phyloP scores from a whole-genome alignment of 805 yeast species.

The Candida adriatica region DNA sequence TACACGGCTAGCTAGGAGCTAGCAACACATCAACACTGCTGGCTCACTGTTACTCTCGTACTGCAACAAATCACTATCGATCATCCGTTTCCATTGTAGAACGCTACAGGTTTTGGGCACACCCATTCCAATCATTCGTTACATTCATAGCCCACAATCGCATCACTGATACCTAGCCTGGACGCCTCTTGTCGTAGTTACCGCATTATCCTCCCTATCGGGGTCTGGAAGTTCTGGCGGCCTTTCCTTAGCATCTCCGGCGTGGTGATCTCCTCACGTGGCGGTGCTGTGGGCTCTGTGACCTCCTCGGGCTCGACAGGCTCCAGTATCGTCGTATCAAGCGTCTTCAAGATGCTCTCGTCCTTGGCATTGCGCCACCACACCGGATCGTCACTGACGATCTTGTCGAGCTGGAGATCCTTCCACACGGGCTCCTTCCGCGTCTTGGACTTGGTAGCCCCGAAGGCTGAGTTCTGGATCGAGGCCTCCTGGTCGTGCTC shows the following conservation, averaged over 20 bases:
- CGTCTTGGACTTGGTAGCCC: slow-evolving; percentile 16
- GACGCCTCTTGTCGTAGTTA: too few relatives aligned
- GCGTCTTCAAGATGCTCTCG: slow-evolving; percentile 11
- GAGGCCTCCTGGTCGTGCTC: slow-evolving; percentile 10
- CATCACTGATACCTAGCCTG: too few relatives aligned
- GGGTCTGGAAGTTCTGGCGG: slow-evolving; percentile 19
- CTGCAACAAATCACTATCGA: too few relatives aligned
- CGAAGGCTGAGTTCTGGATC: slow-evolving; percentile 19
- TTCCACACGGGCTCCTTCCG: slow-evolving; percentile 21
- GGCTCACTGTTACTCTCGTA: too few relatives aligned
- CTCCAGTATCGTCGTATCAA: slow-evolving; percentile 5
- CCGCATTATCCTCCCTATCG: slow-evolving; percentile 19
- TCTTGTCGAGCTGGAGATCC: slow-evolving; percentile 21
- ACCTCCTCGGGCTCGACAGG: not conserved
- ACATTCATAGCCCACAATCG: too few relatives aligned
- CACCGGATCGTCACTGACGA: slow-evolving; percentile 17
- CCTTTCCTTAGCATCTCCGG: slow-evolving; percentile 19
- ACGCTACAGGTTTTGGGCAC: too few relatives aligned
- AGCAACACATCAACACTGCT: too few relatives aligned
- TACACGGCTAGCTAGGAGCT: too few relatives aligned
- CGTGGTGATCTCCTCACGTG: slow-evolving; percentile 14
- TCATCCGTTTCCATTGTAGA: too few relatives aligned
- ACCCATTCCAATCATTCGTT: too few relatives aligned
- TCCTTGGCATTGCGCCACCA: slow-evolving; percentile 11
- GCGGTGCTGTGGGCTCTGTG: not conserved